Percentiles rank a stretch among this genome's conserved stretches.
Conservation (phyloP, 345 rosid genomes). For the Stellera chamaejasme region DNA sequence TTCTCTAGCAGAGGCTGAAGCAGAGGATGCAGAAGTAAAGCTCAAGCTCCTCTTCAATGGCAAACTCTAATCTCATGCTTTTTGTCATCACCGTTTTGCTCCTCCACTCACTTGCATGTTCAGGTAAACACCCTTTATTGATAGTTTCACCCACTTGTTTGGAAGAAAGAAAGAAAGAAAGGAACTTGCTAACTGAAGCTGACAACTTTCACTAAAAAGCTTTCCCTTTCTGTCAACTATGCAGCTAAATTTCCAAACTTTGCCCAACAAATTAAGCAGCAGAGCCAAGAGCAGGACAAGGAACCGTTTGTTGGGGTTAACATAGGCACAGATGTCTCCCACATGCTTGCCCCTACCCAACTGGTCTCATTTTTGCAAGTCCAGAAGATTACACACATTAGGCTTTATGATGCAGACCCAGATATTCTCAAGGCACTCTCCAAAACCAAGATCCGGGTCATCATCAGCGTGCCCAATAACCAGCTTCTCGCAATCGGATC, state of each 20-base stretch:
- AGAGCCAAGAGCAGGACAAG: slow-evolving; percentile 33
- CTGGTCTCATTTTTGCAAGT: slow-evolving; percentile 60
- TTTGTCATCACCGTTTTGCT: slow-evolving; percentile 17
- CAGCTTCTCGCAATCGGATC: slow-evolving; percentile 94
- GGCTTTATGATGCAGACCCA: slow-evolving; percentile 77
- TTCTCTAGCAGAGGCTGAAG: slow-evolving; percentile 35
- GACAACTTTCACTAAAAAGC: too few relatives aligned
- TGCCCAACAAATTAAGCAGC: slow-evolving; percentile 23
- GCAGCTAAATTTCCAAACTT: slow-evolving; percentile 26
- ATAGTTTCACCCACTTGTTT: neutral
- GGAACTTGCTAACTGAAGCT: too few relatives aligned
- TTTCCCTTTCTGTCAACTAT: neutral
- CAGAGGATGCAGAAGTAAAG: slow-evolving; percentile 30
- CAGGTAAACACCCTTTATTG: slow-evolving; percentile 10
- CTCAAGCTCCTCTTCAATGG: slow-evolving; percentile 57
- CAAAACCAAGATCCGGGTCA: slow-evolving; percentile 82
- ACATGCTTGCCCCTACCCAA: slow-evolving; percentile 35
- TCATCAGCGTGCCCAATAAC: slow-evolving; percentile 84
- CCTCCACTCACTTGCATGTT: slow-evolving; percentile 19
- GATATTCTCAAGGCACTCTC: slow-evolving; percentile 73
- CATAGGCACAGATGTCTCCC: slow-evolving; percentile 71
- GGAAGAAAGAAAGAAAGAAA: neutral
- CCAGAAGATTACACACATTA: slow-evolving; percentile 67
- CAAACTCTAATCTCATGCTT: slow-evolving; percentile 33
- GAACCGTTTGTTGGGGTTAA: slow-evolving; percentile 82